Base-by-base conservation (phyloP, 108 stramenopile species). In the Pseudonitzschia multiseries region DNA sequence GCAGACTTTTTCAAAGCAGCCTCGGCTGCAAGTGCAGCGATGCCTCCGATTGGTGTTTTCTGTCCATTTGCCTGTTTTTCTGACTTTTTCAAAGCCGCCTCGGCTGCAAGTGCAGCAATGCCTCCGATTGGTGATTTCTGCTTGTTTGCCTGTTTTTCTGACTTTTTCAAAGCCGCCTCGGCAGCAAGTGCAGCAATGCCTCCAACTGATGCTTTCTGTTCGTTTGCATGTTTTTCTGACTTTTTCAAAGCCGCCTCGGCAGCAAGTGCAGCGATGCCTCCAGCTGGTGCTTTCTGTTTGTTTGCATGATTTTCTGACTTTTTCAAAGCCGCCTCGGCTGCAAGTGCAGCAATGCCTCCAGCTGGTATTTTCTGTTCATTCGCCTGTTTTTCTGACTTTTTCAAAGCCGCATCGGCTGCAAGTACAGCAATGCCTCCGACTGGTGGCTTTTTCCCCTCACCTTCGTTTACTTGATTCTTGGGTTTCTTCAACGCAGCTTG, bases 341-440 rank as follows among this genome's bases (percentile, higher is more conserved):
- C 69, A 15, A 4, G 27, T 52, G 76, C 76, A 28, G 69, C 69
- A 54, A 70, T 70, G 18, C 69, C 76, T 57, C 62, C 69, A 18
- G 18, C 57, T 0, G 57, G 43, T 44, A 12, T 24, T 2, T 27
- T 44, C 22, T 41, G 32, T 15, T 57, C 42, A 21, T 22, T 36
- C 8, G n/a, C 41, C 10, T 0, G 31, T 54, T 33, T 32, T 51
- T 32, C 36, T 10, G 64, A 29, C 2, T 50, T 24, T 1, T 63
- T 72, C 43, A 48, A 8, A 22, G 0, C 61, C 44, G 79, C 79
- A 2, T 69, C 52, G 17, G 79, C 79, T 3, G 79, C 79, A 48
- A 52, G 53, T n/a, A 74, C 79, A 29, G 74, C 79, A 53, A 80
- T 80, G 8, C 74, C 79, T 51, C 74, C 79, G 36, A n/a, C 22